Base-by-base conservation (phyloP, 2,329 filamentous ascomycete species). In the Diplodia corticola region DNA sequence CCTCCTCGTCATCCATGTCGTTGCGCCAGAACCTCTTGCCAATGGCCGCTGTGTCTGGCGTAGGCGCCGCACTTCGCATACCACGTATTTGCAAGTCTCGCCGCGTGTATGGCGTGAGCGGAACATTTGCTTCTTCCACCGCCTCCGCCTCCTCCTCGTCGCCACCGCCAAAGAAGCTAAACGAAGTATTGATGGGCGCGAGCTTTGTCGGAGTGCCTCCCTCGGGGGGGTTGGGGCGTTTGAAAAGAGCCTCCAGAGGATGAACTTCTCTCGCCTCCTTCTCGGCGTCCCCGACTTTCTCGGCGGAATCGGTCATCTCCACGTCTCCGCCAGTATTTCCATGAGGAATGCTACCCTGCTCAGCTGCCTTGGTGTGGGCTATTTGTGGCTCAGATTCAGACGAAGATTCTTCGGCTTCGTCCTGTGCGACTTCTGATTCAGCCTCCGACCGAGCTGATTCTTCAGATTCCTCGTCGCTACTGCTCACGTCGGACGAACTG, bases 181-280 rank as follows among this genome's bases (percentile, higher is more conserved):
- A 97, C 71, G 81, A 89, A 64, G 75, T 86, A 67, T 80, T 85
- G 71, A 80, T 81, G 61, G 71, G 80, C 28, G 69, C 78, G 60
- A 72, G 80, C 70, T 68, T 72, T 68, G 74, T 79, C 5, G 75
- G 75, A 65, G 73, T 83, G 81, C 77, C 40, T n/a, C 69, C 37
- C 5, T 66, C 44, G 3, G 70, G 40, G 4, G 69, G 71, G 61
- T 86, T 84, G 0, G 86, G 79, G 4, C 87, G 87, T 80, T 97
- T 98, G 84, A 96, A 99, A 2, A 98, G 85, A 0, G 92, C 92
- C 80, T 98, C 93, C 1, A 98, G 84, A 0, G 95, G 94, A 71
- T 98, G 94, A 0, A 97, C 81, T 68, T 79, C 76, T 72, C 77
- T 79, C 30, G 63, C 65, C 28, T 57, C 37, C 10, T 53, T 55